Base-by-base conservation (phyloP, 345 rosid species). In the Pelargonium nanum region DNA sequence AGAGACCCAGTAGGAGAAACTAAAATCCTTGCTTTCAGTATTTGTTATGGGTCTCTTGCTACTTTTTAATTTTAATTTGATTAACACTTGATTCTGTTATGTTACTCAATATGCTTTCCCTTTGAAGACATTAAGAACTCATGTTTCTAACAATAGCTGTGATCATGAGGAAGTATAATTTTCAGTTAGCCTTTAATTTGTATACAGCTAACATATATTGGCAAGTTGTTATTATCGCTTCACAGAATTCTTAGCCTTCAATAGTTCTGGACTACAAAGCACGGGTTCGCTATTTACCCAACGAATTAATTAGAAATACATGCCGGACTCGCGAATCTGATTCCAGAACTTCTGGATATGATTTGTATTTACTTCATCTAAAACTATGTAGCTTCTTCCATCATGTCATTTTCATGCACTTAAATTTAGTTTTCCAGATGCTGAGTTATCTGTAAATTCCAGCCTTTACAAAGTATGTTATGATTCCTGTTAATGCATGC, bases 401-500 rank as follows among this genome's bases (percentile, higher is more conserved):
- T 40, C 15, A 6, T 40, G 15, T 40, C 48, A 40, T 4, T n/a
- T 28, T 40, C 16, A 40, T 40, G 10, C 10, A 40, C 15, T 40
- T 15, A 40, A 40, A 40, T 40, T 40, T 40, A 40, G 9, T 40
- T n/a, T n/a, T n/a, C n/a, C n/a, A n/a, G n/a, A 6, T 6, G 48
- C 16, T 40, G 15, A 40, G 48, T 17, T 40, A 28, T 28, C 34
- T 28, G 5, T 28, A 28, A 28, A 8, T 28, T 28, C 34, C 34
- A 28, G n/a, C n/a, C 8, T 12, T 40, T 40, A 40, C 48, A 26
- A 19, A 28, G 28, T 61, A 22, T 25, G 40, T 22, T 56, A 60
- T 48, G 56, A 55, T 59, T 62, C 60, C 34, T 55, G 26, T 57
- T 57, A 45, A 45, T 51, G 53, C 61, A 22, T 82, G 82, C 90